Evolutionary conservation across 2,329 filamentous ascomycete genomes (phyloP).

Genomic region (Lecanicillium sp.): DNA sequence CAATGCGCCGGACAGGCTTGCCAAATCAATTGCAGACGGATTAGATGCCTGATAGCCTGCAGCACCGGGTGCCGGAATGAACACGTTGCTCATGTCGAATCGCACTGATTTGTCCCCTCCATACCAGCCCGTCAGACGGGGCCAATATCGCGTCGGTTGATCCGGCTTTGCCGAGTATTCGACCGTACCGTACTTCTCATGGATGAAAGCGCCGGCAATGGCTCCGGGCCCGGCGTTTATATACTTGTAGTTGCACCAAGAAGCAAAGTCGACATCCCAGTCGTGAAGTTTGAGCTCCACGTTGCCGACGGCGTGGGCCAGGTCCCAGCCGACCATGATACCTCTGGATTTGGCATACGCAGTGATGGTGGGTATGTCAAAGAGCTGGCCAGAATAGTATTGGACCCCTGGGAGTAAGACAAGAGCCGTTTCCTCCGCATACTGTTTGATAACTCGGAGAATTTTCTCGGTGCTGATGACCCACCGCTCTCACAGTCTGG

Average conservation of each 20-base stretch:
- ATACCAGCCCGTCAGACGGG: constrained; percentile 78
- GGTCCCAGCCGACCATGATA: constrained; percentile 77
- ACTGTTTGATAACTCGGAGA: constrained; percentile 62
- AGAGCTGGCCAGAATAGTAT: constrained; percentile 84
- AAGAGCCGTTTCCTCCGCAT: constrained; percentile 66
- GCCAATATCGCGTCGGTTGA: constrained; percentile 43
- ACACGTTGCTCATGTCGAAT: constrained; percentile 78
- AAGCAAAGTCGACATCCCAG: constrained; percentile 87
- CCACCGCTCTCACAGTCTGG: constrained; percentile 50
- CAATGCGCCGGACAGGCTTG: constrained; percentile 64
- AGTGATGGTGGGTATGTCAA: constrained; percentile 78
- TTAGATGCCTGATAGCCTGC: constrained; percentile 82
- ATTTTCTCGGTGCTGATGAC: constrained; percentile 65
- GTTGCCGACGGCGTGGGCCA: constrained; percentile 81
- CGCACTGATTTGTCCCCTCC: constrained; percentile 68
- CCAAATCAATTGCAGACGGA: constrained; percentile 68
- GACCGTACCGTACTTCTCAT: constrained; percentile 62
- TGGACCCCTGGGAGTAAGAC: constrained; percentile 81
- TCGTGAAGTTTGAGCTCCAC: constrained; percentile 73
- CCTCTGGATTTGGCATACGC: constrained; percentile 63
- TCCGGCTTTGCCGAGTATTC: constrained; percentile 25
- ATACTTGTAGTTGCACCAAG: constrained; percentile 94
- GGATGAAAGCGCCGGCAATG: constrained; percentile 75
- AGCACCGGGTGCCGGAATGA: constrained; percentile 70
- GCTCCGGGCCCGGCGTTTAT: constrained; percentile 78